Evolutionary conservation across 306 rosid genomes (phyloP).

Genomic region (Cucumis sativus): Cucumber_9930_V3 NC_026659.2:4010001-4010500

Average conservation of each 20-base stretch:
- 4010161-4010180: constrained; percentile 96
- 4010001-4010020: background rate
- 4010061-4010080: constrained; percentile 89
- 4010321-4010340: constrained; percentile 62
- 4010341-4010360: background rate
- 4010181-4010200: constrained; percentile 96
- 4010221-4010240: constrained; percentile 90
- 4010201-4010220: constrained; percentile 89
- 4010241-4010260: constrained; percentile 95
- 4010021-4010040: constrained; percentile 92
- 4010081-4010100: constrained; percentile 79
- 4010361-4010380: background rate
- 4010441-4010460: no score
- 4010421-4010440: no score
- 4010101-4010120: constrained; percentile 81
- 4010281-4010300: constrained; percentile 79
- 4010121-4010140: constrained; percentile 99
- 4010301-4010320: constrained; percentile 86
- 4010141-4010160: constrained; percentile 95
- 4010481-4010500: no score
- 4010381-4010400: no score
- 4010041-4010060: constrained; percentile 91
- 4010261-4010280: constrained; percentile 89
- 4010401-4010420: no score
- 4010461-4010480: no score